Base-by-base conservation (phyloP, 371 early-diverging fungal genomes). In the Rhizomucor miehei region DNA sequence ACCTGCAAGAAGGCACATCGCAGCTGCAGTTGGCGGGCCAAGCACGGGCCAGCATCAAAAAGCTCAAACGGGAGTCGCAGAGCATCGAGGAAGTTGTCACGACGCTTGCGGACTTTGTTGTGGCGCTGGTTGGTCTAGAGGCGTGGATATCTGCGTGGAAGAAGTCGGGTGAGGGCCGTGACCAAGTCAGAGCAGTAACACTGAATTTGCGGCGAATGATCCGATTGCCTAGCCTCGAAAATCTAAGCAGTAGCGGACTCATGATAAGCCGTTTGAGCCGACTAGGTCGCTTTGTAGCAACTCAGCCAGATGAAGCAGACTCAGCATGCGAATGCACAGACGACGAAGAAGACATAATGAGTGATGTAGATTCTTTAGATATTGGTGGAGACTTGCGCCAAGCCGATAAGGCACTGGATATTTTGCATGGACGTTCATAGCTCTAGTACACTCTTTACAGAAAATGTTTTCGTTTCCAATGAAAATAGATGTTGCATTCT, bases 121-220 rank as follows among this genome's bases (percentile, higher is more conserved):
- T 72, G 4, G 62, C 61, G 3, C 51, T 71, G 17, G 53, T 64
- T 36, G 66, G 70, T 10, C 46, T 77, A 10, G 72, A 69, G 36
- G 65, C 74, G 0, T 77, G 77, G 74, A 59, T 77, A 20, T 48
- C 51, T 10, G 66, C 69, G 16, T 67, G 40, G 60, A 56, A 38
- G 46, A 24, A 41, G 34, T 14, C 25, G 34, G 21, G 49, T 9
- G 52, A 62, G 19, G 19, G 39, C 1, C 44, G 56, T 9, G 60
- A 61, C 24, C 49, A 67, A 34, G 61, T 69, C 20, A 34, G 59
- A 11, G 34, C 36, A 8, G 45, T 50, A 10, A 60, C 65, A 3
- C 39, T 64, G 10, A 16, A 39, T 41, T 54, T 75, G 20, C 65
- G 75, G 23, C 59, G 71, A 19, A 68, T 70, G 71, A 52, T 69